phyloP scores from a whole-genome alignment of 2,329 filamentous ascomycete species.

The Metarhizium guizhouense region DNA sequence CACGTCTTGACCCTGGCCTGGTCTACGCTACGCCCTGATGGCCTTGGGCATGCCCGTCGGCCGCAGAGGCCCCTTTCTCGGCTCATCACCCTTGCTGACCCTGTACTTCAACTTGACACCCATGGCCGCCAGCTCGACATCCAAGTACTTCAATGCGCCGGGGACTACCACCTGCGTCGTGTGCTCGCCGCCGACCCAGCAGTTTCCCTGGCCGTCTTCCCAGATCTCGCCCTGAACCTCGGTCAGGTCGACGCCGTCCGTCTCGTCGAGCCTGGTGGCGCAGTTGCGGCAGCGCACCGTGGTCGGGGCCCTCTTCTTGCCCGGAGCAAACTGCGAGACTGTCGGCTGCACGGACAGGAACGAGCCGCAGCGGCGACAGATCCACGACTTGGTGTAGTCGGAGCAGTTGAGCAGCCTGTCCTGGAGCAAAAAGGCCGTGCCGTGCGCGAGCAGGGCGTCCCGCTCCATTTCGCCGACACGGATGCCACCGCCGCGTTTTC shows the following conservation, averaged over 20 bases:
- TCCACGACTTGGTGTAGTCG: conserved; percentile 82
- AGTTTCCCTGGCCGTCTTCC: conserved; percentile 81
- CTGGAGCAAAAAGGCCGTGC: conserved; percentile 88
- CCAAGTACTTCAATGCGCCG: conserved; percentile 83
- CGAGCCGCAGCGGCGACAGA: conserved; percentile 81
- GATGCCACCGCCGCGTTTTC: conserved; percentile 95
- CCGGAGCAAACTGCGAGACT: conserved; percentile 51
- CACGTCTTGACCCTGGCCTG: background rate
- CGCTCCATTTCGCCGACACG: conserved; percentile 99
- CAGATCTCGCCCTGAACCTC: conserved; percentile 66
- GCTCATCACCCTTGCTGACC: conserved; percentile 55
- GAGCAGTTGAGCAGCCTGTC: conserved; percentile 96
- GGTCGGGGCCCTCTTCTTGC: conserved; percentile 56
- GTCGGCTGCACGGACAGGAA: conserved; percentile 84
- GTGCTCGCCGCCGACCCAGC: conserved; percentile 82
- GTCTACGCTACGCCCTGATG: conserved; percentile 1
- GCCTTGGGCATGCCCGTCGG: conserved; percentile 21
- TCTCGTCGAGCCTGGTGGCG: conserved; percentile 51
- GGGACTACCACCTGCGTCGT: conserved; percentile 89
- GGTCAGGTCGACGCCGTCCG: conserved; percentile 46
- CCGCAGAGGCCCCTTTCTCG: conserved; percentile 41
- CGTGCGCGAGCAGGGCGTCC: conserved; percentile 88
- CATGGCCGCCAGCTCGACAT: conserved; percentile 95
- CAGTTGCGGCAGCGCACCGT: conserved; percentile 74
- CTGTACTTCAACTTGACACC: conserved; percentile 86